These are phyloP conservation scores for Mycena crocata DNA, from an alignment of 768 basidiomycete species.

Conservation along the genomic window DNA sequence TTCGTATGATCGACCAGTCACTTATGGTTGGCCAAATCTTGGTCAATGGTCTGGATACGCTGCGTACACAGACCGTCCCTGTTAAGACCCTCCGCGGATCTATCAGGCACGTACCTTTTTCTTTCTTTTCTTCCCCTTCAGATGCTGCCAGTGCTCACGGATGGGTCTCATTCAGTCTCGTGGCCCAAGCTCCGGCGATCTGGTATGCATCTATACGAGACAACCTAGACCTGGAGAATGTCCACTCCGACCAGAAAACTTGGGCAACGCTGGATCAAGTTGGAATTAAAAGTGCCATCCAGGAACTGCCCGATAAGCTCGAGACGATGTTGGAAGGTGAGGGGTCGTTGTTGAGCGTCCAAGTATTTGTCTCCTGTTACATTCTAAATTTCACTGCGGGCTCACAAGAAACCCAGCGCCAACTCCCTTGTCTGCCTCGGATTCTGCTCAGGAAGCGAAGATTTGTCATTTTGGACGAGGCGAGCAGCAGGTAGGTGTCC, in stretches of 20 bases:
- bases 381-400: neutral
- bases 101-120: neutral
- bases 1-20: constrained; percentile 8
- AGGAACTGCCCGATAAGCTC: neutral
- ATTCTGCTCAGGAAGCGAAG: constrained; percentile 15
- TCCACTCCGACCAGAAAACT: constrained; percentile 6
- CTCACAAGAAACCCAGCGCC: constrained; percentile 6
- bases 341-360: constrained; percentile 16
- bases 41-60: neutral
- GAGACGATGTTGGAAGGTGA: constrained; percentile 17
- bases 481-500: constrained; percentile 23
- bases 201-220: constrained; percentile 9
- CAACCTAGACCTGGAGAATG: constrained; percentile 7
- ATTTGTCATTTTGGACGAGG: constrained; percentile 25
- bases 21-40: constrained; percentile 9
- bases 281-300: neutral
- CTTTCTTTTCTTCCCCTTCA: neutral
- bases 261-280: neutral
- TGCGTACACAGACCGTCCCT: neutral
- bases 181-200: constrained; percentile 9
- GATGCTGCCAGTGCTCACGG: neutral
- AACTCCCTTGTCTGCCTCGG: constrained; percentile 20
- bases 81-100: neutral
- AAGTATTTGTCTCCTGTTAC: neutral
- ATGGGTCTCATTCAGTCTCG: constrained; percentile 1